Evolutionary conservation across 345 rosid species (phyloP).

Genomic region (Psidium guajava): DNA sequence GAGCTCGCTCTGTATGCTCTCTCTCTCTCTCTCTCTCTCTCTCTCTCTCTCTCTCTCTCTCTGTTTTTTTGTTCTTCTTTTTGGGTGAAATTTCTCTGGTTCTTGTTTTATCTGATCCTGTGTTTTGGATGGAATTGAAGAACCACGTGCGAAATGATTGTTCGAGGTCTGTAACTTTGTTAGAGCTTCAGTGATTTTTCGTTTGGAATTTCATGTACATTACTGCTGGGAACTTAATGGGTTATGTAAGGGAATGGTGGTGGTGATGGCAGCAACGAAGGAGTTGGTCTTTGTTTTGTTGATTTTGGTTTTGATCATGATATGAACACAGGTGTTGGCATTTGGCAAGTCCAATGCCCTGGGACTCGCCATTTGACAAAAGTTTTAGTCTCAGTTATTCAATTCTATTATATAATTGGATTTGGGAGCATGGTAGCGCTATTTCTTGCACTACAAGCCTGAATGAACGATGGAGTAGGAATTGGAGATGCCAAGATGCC

Average conservation of each 20-base stretch:
- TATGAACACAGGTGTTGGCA: background rate
- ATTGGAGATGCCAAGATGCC: background rate
- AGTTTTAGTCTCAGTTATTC: background rate
- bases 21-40: background rate
- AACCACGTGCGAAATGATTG: background rate
- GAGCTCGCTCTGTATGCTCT: conserved; percentile 79
- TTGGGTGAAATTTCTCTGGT: background rate
- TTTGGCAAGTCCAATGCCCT: background rate
- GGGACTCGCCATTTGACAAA: background rate
- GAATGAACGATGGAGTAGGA: background rate
- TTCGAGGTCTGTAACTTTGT: background rate
- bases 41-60: background rate
- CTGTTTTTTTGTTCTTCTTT: background rate
- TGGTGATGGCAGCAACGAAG: background rate
- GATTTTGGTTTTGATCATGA: background rate
- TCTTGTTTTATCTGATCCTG: background rate
- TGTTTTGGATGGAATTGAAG: background rate
- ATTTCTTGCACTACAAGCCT: background rate
- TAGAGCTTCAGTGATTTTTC: background rate
- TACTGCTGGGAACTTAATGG: background rate
- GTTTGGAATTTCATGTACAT: background rate
- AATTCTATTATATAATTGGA: background rate
- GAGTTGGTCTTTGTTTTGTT: background rate
- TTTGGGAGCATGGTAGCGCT: background rate
- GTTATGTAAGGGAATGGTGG: background rate